Conservation (phyloP, 1,284 basidiomycete species). For the Trametes pubescens region DNA sequence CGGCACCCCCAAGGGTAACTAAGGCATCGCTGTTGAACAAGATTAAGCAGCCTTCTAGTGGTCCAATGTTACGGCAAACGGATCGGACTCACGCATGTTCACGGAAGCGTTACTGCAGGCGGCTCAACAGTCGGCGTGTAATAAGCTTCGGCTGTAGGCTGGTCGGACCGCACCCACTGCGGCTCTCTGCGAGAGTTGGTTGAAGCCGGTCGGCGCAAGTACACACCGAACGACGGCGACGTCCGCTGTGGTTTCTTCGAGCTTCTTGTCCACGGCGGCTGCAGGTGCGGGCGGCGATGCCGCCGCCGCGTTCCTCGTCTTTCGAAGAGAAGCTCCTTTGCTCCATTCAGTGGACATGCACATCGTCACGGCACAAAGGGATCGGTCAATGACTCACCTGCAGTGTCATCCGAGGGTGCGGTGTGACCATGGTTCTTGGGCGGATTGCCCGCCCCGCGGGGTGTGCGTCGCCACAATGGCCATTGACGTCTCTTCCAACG, state of each 20-base stretch:
- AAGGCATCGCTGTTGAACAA: not conserved
- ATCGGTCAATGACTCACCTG: conserved; percentile 6
- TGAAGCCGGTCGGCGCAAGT: too few relatives aligned
- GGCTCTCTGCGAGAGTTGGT: not conserved
- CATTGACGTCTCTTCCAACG: not conserved
- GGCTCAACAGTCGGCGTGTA: too few relatives aligned
- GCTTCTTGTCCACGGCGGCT: too few relatives aligned
- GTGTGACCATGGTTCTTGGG: conserved; percentile 5
- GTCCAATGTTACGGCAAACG: not conserved
- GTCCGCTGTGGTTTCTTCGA: too few relatives aligned
- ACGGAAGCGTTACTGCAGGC: not conserved
- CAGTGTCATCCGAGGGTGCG: not conserved
- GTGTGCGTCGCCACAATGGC: not conserved
- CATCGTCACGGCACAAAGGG: not conserved
- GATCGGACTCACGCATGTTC: not conserved
- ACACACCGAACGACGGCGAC: too few relatives aligned
- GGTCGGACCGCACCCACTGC: not conserved
- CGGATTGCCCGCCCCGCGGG: conserved; percentile 6
- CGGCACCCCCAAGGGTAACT: too few relatives aligned
- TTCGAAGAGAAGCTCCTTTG: conserved; percentile 12
- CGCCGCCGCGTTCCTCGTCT: conserved; percentile 22
- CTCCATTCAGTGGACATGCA: not conserved
- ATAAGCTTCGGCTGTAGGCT: too few relatives aligned
- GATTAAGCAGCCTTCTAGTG: not conserved
- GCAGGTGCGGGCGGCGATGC: not conserved